Conservation (phyloP, 306 rosid genomes). For the Sechiopsis laciniata region DNA sequence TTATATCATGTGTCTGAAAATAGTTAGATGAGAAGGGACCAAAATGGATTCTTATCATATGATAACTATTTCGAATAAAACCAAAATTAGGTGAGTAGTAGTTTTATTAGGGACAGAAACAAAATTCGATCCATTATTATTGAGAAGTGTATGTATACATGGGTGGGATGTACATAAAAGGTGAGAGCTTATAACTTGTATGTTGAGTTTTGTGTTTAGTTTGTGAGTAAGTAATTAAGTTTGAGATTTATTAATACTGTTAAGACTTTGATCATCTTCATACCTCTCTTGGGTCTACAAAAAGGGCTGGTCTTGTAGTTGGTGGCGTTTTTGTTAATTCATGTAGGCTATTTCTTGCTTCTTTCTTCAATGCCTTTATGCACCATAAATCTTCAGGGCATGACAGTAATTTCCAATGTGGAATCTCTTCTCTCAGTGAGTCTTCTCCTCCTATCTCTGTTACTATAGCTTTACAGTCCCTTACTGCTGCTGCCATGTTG, state of each 20-base stretch:
- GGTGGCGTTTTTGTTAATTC: slow-evolving; percentile 63
- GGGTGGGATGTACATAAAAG: slow-evolving; percentile 16
- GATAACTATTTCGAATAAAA: neutral
- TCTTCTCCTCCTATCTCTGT: slow-evolving; percentile 71
- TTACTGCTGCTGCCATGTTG: slow-evolving; percentile 47
- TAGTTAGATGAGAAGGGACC: neutral
- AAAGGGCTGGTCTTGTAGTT: slow-evolving; percentile 51
- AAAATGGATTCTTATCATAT: neutral
- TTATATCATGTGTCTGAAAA: neutral
- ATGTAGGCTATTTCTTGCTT: slow-evolving; percentile 35
- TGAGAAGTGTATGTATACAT: neutral
- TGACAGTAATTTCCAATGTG: slow-evolving; percentile 79
- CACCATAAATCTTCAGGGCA: slow-evolving; percentile 93
- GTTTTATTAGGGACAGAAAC: slow-evolving; percentile 3
- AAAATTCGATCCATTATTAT: slow-evolving; percentile 7
- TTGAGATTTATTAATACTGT: slow-evolving; percentile 13
- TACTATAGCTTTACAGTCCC: slow-evolving; percentile 66
- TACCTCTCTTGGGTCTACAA: slow-evolving; percentile 98
- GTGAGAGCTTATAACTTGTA: neutral
- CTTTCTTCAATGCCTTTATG: slow-evolving; percentile 67
- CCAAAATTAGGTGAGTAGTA: neutral
- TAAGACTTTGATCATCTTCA: slow-evolving; percentile 24
- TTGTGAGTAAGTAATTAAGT: slow-evolving; percentile 15
- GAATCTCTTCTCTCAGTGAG: slow-evolving; percentile 55
- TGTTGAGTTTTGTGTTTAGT: slow-evolving; percentile 7